These are phyloP conservation scores for Ramichloridium luteum DNA, from an alignment of 2,329 filamentous ascomycete genomes.

Conservation along the genomic window DNA sequence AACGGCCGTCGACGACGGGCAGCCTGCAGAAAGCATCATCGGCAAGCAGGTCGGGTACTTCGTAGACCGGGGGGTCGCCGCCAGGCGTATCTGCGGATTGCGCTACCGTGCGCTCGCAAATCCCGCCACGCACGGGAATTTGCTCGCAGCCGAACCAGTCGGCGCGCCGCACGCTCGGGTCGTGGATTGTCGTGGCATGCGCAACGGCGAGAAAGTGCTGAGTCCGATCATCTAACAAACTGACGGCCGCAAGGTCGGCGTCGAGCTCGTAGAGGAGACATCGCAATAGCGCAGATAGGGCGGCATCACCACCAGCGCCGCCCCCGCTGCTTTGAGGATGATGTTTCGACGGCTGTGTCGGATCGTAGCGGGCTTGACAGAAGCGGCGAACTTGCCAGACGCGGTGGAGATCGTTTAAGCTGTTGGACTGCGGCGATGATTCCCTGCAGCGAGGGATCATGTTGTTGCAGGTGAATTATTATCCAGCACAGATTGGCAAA, in stretches of 20 bases:
- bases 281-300: slow-evolving; percentile 1
- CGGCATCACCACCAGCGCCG: neutral
- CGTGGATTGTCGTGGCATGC: no score
- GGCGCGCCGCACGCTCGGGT: no score
- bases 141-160: slow-evolving; percentile 4
- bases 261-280: slow-evolving; percentile 3
- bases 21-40: slow-evolving; percentile 1
- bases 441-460: no score
- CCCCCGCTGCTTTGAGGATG: neutral
- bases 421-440: no score
- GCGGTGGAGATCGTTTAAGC: neutral
- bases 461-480: no score
- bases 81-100: neutral
- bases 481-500: no score
- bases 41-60: slow-evolving; percentile 1
- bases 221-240: slow-evolving; percentile 3
- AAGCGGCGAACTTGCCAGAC: slow-evolving; percentile 1
- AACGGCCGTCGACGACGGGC: slow-evolving; percentile 4
- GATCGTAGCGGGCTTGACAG: slow-evolving; percentile 1
- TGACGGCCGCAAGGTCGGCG: slow-evolving; percentile 3
- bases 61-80: slow-evolving; percentile 1
- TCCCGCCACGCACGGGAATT: slow-evolving; percentile 1
- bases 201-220: slow-evolving; percentile 4
- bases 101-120: slow-evolving; percentile 5
- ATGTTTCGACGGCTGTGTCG: neutral